Percentiles rank a stretch among this genome's conserved stretches.
Conservation (phyloP, 495 filamentous ascomycete species). For the Podospora anserina region DNA sequence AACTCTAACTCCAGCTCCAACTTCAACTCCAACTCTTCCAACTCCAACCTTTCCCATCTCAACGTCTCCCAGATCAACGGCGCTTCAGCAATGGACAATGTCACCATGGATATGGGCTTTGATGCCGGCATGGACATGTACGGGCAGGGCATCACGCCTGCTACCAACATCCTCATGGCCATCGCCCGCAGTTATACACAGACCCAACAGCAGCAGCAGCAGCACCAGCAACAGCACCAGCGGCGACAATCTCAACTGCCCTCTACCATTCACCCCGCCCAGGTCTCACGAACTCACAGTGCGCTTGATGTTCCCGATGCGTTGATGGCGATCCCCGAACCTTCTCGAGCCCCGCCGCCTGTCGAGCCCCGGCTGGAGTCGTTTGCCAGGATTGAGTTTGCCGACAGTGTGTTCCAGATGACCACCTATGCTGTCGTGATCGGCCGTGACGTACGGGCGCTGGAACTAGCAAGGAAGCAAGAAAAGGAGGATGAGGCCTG, state of each 20-base stretch:
- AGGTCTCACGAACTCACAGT: constrained; percentile 25
- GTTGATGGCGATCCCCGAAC: constrained; percentile 17
- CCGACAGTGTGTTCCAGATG: constrained; percentile 52
- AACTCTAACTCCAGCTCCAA: constrained; percentile 4
- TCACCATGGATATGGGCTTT: constrained; percentile 11
- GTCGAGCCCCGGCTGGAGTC: constrained; percentile 43
- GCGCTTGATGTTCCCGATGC: constrained; percentile 13
- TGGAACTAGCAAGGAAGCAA: constrained; percentile 43
- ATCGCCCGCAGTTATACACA: constrained; percentile 17
- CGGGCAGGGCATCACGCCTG: constrained; percentile 12
- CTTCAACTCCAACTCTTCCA: constrained; percentile 2
- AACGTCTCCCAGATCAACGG: constrained; percentile 6
- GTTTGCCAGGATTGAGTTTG: constrained; percentile 51
- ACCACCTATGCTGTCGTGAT: constrained; percentile 52
- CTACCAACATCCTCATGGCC: constrained; percentile 26
- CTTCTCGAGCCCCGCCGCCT: constrained; percentile 11
- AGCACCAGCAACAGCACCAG: background rate
- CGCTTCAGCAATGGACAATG: background rate
- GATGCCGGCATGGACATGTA: constrained; percentile 19
- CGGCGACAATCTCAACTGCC: constrained; percentile 16
- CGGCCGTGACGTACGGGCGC: constrained; percentile 46
- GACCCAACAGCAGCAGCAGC: background rate
- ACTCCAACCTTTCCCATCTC: background rate
- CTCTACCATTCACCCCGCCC: constrained; percentile 32
- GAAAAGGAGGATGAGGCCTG: constrained; percentile 41